phyloP scores from a whole-genome alignment of 2,329 filamentous ascomycete genomes.

The Peltaster fructicola region DNA sequence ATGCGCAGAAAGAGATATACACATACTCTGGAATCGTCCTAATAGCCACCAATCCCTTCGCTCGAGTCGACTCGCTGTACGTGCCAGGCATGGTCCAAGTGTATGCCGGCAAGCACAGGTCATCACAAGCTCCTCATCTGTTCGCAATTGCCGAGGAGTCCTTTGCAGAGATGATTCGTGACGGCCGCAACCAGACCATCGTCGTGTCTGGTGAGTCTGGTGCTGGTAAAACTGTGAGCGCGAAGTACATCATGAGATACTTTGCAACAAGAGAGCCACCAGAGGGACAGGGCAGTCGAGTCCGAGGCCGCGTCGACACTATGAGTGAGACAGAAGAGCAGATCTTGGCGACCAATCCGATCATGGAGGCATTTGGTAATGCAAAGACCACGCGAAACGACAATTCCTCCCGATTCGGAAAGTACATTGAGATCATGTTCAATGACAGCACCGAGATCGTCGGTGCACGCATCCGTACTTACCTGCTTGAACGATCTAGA shows the following conservation, averaged over 20 bases:
- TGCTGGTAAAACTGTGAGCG: constrained; percentile 96
- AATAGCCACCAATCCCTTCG: constrained; percentile 96
- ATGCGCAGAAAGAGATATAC: constrained; percentile 97
- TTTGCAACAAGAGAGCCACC: constrained; percentile 94
- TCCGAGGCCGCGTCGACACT: constrained; percentile 53
- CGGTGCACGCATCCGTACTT: constrained; percentile 90
- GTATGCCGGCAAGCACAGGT: constrained; percentile 90
- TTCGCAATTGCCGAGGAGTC: constrained; percentile 98
- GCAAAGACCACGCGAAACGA: constrained; percentile 99
- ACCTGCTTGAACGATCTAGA: constrained; percentile 84
- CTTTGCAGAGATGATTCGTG: constrained; percentile 95
- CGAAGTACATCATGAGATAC: constrained; percentile 99
- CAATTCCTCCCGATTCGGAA: constrained; percentile 96
- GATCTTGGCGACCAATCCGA: constrained; percentile 93
- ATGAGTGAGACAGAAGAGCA: constrained; percentile 99
- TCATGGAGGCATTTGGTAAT: constrained; percentile 99
- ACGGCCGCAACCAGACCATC: constrained; percentile 90
- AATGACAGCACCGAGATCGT: constrained; percentile 91
- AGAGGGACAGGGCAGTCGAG: constrained; percentile 62
- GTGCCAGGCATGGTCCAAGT: constrained; percentile 99
- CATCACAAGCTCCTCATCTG: constrained; percentile 90
- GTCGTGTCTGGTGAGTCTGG: constrained; percentile 98
- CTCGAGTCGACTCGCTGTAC: constrained; percentile 91
- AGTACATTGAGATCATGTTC: constrained; percentile 99
- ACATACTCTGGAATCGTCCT: constrained; percentile 98